phyloP scores from a whole-genome alignment of 2,329 filamentous ascomycete genomes.

The Xylaria sp. region DNA sequence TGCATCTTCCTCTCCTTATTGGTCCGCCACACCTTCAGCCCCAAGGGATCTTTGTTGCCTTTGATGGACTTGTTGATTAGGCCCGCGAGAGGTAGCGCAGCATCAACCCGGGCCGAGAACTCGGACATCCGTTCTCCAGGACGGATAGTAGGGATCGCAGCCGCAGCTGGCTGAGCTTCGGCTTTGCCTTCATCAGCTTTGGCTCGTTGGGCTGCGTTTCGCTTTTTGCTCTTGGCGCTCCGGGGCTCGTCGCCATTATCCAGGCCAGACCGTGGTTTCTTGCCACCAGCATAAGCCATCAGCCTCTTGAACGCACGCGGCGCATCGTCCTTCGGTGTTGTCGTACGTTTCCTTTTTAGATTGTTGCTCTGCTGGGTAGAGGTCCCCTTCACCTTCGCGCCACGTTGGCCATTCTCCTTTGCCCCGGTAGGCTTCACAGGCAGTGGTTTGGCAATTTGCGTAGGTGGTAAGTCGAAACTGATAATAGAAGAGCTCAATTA shows the following conservation, averaged over 20 bases:
- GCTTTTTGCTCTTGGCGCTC: constrained; percentile 50
- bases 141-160: constrained; percentile 73
- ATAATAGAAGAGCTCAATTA: constrained; percentile 8
- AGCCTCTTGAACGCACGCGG: constrained; percentile 88
- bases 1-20: constrained; percentile 87
- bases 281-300: constrained; percentile 78
- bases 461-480: constrained; percentile 63
- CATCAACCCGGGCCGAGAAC: constrained; percentile 85
- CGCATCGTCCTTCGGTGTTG: constrained; percentile 74
- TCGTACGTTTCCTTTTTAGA: constrained; percentile 61
- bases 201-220: constrained; percentile 39
- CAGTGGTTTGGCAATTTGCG: constrained; percentile 62
- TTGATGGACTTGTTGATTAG: constrained; percentile 72
- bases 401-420: constrained; percentile 44
- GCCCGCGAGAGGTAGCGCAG: constrained; percentile 79
- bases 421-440: constrained; percentile 55
- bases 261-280: constrained; percentile 70
- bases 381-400: constrained; percentile 38
- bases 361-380: constrained; percentile 53
- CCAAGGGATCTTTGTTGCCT: constrained; percentile 70
- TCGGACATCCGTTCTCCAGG: constrained; percentile 86
- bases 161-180: constrained; percentile 39
- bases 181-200: constrained; percentile 33
- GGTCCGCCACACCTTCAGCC: constrained; percentile 76
- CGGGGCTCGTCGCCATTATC: constrained; percentile 72